Base-by-base conservation (phyloP, 805 yeast species). In the Ogataea corticis region DNA sequence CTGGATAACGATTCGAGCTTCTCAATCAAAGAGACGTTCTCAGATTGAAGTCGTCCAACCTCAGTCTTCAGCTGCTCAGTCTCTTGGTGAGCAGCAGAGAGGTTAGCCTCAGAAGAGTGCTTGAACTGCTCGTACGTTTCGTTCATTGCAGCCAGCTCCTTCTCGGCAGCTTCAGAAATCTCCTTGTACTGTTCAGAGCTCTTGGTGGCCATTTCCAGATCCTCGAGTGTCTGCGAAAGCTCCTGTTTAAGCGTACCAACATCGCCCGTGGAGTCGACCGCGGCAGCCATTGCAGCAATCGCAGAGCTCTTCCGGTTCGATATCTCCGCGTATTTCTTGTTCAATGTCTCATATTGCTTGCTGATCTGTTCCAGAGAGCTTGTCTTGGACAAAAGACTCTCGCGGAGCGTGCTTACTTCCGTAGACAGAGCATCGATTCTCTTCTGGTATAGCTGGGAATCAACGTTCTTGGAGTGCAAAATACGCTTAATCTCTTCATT, bases 91-190 rank as follows among this genome's bases (percentile, higher is more conserved):
- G 41, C 23, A 2, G 49, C 31, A 7, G 29, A 29, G 13, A 58
- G 40, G 23, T 51, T 51, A 25, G 49, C 56, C 31, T 61, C 64
- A 2, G 63, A 37, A 41, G 67, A 45, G 2, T 50, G 47, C 50
- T 72, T 75, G 50, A 63, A 74, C 38, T 63, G 64, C 39, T 75
- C 87, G 58, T 76, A 84, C 1, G 83, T 69, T 16, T 68, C 67
- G 23, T 78, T 80, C 48, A 87, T 68, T 37, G 73, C 70, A 31
- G 68, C 64, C 31, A 87, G 69, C 4, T 90, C 80, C 42, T 76
- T 78, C 57, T 87, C 95, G 3, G 88, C 79, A 12, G 85, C 79
- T 41, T 66, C 65, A 0, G 90, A 82, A 33, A 87, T 73, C n/a
- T 68, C 69, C 45, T 82, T 78, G 59, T 83, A 77, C 52, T 84